phyloP scores from a whole-genome alignment of 2,329 filamentous ascomycete genomes.

The Rutstroemia sydowiana region DNA sequence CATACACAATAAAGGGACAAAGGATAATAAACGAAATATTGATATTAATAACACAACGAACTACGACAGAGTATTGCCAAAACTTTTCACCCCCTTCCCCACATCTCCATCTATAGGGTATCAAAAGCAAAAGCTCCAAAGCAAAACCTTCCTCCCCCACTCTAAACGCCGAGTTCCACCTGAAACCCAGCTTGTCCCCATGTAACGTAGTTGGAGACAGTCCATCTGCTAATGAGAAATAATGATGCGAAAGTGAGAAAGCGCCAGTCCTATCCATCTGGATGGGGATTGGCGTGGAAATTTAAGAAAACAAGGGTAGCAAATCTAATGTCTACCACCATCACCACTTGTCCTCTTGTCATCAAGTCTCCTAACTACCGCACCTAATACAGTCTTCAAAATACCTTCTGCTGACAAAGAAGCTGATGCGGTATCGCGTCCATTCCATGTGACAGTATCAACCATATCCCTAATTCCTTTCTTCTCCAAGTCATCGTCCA shows the following conservation, averaged over 20 bases:
- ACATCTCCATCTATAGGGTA: background rate
- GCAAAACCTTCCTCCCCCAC: background rate
- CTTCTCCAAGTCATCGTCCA: conserved; percentile 66
- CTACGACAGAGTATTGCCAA: background rate
- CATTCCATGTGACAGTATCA: conserved; percentile 74
- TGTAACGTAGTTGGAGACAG: too few relatives aligned
- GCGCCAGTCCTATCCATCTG: background rate
- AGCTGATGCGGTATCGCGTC: conserved; percentile 27
- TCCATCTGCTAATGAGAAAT: too few relatives aligned
- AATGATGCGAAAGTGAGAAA: background rate
- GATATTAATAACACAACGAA: background rate
- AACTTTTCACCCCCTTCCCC: background rate
- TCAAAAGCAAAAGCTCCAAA: background rate
- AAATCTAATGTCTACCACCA: background rate
- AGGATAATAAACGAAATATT: background rate
- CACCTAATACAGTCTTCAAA: conserved; percentile 75
- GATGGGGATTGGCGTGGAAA: background rate
- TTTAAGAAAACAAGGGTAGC: background rate
- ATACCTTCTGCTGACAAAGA: conserved; percentile 61
- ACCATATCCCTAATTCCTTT: conserved; percentile 74
- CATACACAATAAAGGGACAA: background rate
- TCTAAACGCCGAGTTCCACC: background rate
- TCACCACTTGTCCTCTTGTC: conserved; percentile 8
- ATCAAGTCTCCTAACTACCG: conserved; percentile 62
- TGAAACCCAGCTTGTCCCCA: background rate